These are phyloP conservation scores for Eimeria brunetti DNA, from an alignment of 169 alveolate species.

Conservation along the genomic window DNA sequence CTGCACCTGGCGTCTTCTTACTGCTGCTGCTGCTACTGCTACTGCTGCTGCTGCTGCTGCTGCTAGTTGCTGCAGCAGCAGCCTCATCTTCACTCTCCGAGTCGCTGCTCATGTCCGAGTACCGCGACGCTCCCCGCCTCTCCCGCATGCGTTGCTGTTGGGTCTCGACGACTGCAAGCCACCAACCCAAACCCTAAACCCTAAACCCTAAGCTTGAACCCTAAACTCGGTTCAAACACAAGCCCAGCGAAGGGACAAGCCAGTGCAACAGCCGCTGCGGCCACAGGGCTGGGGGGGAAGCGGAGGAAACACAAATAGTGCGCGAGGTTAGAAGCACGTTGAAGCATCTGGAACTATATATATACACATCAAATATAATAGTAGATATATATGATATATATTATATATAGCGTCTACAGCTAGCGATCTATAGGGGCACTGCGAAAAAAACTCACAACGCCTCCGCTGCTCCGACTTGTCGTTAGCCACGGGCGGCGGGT, in stretches of 20 bases:
- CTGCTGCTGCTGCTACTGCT: slow-evolving; percentile 39
- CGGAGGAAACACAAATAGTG: no score
- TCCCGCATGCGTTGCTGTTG: slow-evolving; percentile 39
- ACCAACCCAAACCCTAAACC: background rate
- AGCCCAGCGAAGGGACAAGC: no score
- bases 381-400: no score
- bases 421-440: no score
- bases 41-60: slow-evolving; percentile 32
- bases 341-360: no score
- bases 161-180: slow-evolving; percentile 48
- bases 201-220: background rate
- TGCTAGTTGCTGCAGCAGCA: background rate
- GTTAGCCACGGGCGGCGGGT: slow-evolving; percentile 71
- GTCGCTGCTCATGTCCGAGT: slow-evolving; percentile 68
- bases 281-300: no score
- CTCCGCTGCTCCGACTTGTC: slow-evolving; percentile 73
- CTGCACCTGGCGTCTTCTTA: slow-evolving; percentile 12
- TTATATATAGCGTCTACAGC: no score
- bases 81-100: slow-evolving; percentile 47
- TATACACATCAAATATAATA: no score
- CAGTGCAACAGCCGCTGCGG: no score
- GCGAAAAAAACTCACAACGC: slow-evolving; percentile 39
- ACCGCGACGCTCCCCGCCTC: slow-evolving; percentile 16
- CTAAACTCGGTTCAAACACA: no score
- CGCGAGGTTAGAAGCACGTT: no score